Conservation (phyloP, 495 filamentous ascomycete species). For the Pyrenula aspistea region DNA sequence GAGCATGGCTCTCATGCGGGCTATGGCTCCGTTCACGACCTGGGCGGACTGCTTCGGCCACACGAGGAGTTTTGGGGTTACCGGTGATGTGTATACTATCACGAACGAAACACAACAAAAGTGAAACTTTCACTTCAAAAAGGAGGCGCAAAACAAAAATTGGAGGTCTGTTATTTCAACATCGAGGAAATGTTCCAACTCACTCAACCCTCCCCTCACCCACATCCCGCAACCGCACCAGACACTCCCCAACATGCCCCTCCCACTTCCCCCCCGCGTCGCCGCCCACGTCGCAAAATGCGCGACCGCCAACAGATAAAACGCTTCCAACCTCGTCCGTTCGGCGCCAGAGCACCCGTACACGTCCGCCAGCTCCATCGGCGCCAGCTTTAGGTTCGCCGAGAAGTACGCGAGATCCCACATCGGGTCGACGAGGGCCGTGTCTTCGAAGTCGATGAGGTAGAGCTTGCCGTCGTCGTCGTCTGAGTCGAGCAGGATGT, state of each 20-base stretch:
- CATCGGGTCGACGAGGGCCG: constrained; percentile 5
- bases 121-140: no score
- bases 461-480: constrained; percentile 1
- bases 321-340: neutral
- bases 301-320: neutral
- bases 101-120: no score
- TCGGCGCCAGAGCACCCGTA: neutral
- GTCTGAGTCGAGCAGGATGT: neutral
- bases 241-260: neutral
- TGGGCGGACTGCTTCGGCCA: no score
- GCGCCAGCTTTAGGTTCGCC: constrained; percentile 2
- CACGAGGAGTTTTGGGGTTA: no score
- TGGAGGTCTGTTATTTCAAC: no score
- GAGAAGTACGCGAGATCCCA: constrained; percentile 7
- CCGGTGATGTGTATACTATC: no score
- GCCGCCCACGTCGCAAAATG: constrained; percentile 5
- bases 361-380: neutral
- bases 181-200: no score
- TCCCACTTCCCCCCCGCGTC: neutral
- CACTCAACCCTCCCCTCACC: neutral
- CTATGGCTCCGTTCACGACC: no score
- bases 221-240: neutral
- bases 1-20: no score
- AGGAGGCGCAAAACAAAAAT: no score
- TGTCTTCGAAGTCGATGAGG: constrained; percentile 5